Conservation (phyloP, 352 stramenopile species). For the Blastocystis sp. region DNA sequence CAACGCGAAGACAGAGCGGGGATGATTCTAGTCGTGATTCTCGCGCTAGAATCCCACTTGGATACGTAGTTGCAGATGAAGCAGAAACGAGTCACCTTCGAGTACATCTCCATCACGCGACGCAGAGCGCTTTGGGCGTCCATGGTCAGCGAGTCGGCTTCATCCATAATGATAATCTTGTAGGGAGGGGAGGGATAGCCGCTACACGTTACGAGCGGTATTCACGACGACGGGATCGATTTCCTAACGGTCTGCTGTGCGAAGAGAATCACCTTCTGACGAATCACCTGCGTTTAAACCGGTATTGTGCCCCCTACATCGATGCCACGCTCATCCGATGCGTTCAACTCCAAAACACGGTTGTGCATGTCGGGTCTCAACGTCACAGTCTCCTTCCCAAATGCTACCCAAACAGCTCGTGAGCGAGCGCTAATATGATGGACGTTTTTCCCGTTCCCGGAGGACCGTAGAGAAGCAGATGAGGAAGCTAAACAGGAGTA, state of each 20-base stretch:
- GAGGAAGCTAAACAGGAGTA: conserved; percentile 46
- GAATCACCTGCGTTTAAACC: conserved; percentile 31
- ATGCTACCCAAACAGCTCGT: conserved; percentile 67
- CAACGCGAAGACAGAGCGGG: conserved; percentile 93
- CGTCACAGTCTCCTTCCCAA: neutral
- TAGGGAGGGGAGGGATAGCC: conserved; percentile 78
- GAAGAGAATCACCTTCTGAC: conserved; percentile 70
- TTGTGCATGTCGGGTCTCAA: conserved; percentile 49
- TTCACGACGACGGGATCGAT: conserved; percentile 23
- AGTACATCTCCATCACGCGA: conserved; percentile 96
- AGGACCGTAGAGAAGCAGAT: conserved; percentile 73
- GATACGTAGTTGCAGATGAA: conserved; percentile 98
- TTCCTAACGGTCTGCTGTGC: conserved; percentile 48
- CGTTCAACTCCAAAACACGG: conserved; percentile 86
- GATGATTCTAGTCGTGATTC: conserved; percentile 84
- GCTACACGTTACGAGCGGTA: neutral
- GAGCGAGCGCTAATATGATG: conserved; percentile 46
- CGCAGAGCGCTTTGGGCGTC: conserved; percentile 84
- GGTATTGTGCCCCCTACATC: conserved; percentile 87
- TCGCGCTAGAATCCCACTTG: conserved; percentile 78
- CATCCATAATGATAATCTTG: conserved; percentile 96
- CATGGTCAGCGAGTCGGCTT: conserved; percentile 95
- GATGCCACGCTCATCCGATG: conserved; percentile 93
- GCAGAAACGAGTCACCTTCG: conserved; percentile 94
- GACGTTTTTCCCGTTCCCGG: conserved; percentile 74